These are phyloP conservation scores for Globisporangium emineosum DNA, from an alignment of 352 stramenopile genomes.

Conservation along the genomic window DNA sequence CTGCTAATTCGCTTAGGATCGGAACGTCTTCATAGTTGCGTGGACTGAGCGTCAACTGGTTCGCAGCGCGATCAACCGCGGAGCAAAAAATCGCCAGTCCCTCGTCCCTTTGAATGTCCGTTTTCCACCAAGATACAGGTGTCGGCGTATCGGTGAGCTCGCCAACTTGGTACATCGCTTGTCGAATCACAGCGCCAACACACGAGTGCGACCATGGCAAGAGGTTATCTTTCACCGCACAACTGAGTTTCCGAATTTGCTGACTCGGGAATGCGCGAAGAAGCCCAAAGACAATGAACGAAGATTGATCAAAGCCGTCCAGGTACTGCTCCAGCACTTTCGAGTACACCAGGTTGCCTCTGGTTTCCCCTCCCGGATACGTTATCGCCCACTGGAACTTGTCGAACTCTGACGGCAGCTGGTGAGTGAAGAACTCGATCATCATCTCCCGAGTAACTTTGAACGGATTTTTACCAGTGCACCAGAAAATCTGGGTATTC, in stretches of 20 bases:
- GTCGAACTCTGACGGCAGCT: constrained; percentile 20
- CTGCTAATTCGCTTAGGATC: constrained; percentile 1
- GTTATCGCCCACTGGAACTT: constrained; percentile 41
- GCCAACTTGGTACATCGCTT: constrained; percentile 52
- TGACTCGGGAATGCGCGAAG: constrained; percentile 46
- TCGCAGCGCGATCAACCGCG: constrained; percentile 1
- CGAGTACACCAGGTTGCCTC: constrained; percentile 48
- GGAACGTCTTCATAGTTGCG: constrained; percentile 7
- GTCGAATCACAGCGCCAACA: constrained; percentile 35
- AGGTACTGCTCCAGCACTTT: constrained; percentile 19
- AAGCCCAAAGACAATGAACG: constrained; percentile 32
- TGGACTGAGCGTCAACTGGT: background rate
- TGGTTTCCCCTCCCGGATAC: constrained; percentile 24
- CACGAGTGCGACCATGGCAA: constrained; percentile 43
- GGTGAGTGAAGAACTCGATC: constrained; percentile 32
- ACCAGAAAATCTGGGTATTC: constrained; percentile 27
- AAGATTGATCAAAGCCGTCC: constrained; percentile 22
- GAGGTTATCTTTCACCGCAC: constrained; percentile 32
- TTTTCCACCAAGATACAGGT: constrained; percentile 34
- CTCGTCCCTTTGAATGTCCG: constrained; percentile 26
- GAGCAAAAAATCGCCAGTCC: constrained; percentile 19
- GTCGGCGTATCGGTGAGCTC: constrained; percentile 27
- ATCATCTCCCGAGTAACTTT: constrained; percentile 18
- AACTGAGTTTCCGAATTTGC: constrained; percentile 40
- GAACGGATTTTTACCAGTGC: constrained; percentile 35